A percentile compares a stretch with the other conserved stretches of the same genome.
phyloP scores from a whole-genome alignment of 352 stramenopile species.

The Nothophytophthora sp. region DNA sequence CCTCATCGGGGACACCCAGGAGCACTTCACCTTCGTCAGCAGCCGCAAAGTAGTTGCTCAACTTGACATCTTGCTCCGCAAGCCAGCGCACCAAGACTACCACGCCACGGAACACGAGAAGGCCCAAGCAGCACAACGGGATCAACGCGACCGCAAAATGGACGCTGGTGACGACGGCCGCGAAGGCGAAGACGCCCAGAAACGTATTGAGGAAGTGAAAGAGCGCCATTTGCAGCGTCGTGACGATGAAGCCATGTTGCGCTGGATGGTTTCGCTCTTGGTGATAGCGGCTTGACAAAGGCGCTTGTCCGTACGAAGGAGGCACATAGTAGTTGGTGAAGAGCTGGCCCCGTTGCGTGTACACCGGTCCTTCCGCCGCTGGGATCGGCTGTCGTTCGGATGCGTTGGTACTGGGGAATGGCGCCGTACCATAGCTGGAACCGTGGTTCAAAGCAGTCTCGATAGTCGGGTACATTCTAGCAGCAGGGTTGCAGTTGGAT shows the following conservation, averaged over 20 bases:
- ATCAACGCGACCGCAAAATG: conserved; percentile 43
- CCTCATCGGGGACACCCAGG: conserved; percentile 36
- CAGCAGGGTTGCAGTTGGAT: conserved; percentile 6
- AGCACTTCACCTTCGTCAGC: conserved; percentile 45
- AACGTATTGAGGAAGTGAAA: conserved; percentile 65
- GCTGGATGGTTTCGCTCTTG: conserved; percentile 17
- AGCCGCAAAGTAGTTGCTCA: conserved; percentile 63
- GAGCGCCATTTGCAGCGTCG: conserved; percentile 51
- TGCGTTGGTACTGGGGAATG: too few relatives aligned
- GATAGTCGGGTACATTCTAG: conserved; percentile 21
- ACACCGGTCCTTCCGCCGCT: conserved; percentile 9
- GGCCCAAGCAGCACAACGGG: conserved; percentile 63
- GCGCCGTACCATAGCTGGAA: too few relatives aligned
- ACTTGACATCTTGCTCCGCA: conserved; percentile 55
- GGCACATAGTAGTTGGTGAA: conserved; percentile 36
- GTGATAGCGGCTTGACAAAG: conserved; percentile 20
- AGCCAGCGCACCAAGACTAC: conserved; percentile 45
- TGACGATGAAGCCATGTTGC: conserved; percentile 28
- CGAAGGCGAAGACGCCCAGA: conserved; percentile 54
- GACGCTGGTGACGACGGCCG: conserved; percentile 41
- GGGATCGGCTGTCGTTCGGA: conserved; percentile 8
- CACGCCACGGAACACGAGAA: conserved; percentile 60
- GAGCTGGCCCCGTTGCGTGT: conserved; percentile 6
- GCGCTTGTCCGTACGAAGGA: conserved; percentile 15
- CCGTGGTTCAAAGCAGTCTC: too few relatives aligned